Percentiles rank a stretch among this genome's conserved stretches.
Evolutionary conservation across 805 yeast species (phyloP).

Genomic region (Saturnispora ahearnii): DNA sequence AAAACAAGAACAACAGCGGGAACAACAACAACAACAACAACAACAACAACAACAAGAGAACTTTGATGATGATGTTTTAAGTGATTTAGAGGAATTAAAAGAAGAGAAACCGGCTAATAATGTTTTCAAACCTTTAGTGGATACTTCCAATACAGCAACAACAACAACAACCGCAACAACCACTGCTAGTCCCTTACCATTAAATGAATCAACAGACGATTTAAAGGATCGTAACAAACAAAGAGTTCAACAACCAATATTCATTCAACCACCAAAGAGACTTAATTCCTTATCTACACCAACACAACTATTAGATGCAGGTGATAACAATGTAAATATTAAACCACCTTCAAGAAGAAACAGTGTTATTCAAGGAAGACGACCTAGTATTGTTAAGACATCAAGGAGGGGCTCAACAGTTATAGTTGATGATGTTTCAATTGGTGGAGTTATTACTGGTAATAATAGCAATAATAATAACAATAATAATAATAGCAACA

Average conservation of each 20-base stretch:
- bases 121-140: not conserved
- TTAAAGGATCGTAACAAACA: too few species aligned
- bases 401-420: constrained; percentile 6
- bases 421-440: constrained; percentile 18
- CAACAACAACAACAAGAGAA: not conserved
- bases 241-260: not conserved
- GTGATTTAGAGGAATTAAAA: constrained; percentile 8
- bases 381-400: constrained; percentile 6
- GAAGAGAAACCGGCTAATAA: not conserved
- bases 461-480: not conserved
- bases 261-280: constrained; percentile 1
- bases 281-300: constrained; percentile 12
- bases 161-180: not conserved
- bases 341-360: constrained; percentile 8
- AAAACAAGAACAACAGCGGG: not conserved
- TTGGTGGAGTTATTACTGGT: constrained; percentile 14
- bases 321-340: not conserved
- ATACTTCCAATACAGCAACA: not conserved
- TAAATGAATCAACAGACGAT: not conserved
- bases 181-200: not conserved
- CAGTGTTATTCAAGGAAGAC: not conserved
- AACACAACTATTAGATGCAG: constrained; percentile 7
- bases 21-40: not conserved
- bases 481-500: not conserved
- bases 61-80: constrained; percentile 2